These are phyloP conservation scores for Lepiota venenata DNA, from an alignment of 768 basidiomycete species.

Conservation along the genomic window DNA sequence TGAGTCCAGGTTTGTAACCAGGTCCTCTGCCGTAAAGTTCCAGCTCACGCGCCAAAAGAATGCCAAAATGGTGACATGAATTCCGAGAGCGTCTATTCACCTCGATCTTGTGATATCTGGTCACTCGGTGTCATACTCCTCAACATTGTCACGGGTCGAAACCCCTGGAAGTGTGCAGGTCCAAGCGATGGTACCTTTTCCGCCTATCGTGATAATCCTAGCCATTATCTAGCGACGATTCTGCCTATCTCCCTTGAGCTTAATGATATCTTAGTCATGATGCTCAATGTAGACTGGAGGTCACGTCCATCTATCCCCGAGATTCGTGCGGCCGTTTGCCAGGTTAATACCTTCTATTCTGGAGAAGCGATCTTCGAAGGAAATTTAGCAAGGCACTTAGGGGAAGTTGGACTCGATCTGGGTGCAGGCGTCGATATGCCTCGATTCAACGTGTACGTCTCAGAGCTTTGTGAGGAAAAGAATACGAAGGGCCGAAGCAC, in stretches of 20 bases:
- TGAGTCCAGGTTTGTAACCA: constrained; percentile 77
- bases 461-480: constrained; percentile 13
- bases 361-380: constrained; percentile 77
- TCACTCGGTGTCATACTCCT: constrained; percentile 94
- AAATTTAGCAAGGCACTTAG: constrained; percentile 73
- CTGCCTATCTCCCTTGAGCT: constrained; percentile 76
- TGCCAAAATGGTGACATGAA: constrained; percentile 78
- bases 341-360: constrained; percentile 64
- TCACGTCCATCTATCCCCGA: constrained; percentile 48
- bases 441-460: constrained; percentile 10
- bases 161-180: constrained; percentile 93
- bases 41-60: constrained; percentile 44
- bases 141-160: constrained; percentile 91
- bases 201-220: constrained; percentile 76
- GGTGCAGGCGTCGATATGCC: constrained; percentile 15
- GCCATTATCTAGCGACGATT: constrained; percentile 78
- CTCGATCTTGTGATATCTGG: constrained; percentile 93
- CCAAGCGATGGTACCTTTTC: constrained; percentile 84
- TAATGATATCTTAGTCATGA: constrained; percentile 69
- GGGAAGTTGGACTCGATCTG: constrained; percentile 55
- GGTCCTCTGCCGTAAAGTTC: background rate
- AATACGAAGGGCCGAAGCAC: constrained; percentile 13
- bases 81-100: constrained; percentile 70
- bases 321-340: constrained; percentile 54
- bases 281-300: constrained; percentile 71